A percentile compares a stretch with the other conserved stretches of the same genome.
Evolutionary conservation across 257 asterid species (phyloP).

Genomic region (Rhazya stricta): DNA sequence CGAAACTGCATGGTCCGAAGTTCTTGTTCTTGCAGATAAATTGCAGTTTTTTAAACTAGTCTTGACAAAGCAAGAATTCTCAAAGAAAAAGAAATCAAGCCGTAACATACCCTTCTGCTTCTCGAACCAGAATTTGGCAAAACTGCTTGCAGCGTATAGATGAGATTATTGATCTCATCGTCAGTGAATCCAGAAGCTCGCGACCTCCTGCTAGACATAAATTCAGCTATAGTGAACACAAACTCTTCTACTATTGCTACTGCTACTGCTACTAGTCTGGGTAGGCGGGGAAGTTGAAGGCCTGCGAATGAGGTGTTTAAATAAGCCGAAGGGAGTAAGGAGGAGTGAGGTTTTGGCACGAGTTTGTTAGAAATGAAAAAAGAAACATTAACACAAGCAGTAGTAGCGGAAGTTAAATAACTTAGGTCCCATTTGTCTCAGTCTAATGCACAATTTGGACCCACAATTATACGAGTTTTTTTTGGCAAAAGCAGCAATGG

Average conservation of each 20-base stretch:
- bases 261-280: background rate
- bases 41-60: background rate
- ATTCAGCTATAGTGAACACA: background rate
- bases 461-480: conserved; percentile 26
- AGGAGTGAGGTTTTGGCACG: conserved; percentile 9
- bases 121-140: conserved; percentile 47
- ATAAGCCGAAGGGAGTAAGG: conserved; percentile 22
- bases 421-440: conserved; percentile 30
- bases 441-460: conserved; percentile 23
- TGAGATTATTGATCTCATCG: conserved; percentile 53
- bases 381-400: conserved; percentile 16
- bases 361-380: conserved; percentile 20
- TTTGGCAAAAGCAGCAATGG: conserved; percentile 13
- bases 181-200: conserved; percentile 33
- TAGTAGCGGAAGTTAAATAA: conserved; percentile 20
- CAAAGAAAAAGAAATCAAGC: background rate
- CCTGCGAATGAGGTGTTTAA: conserved; percentile 27
- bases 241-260: background rate
- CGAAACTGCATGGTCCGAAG: no score
- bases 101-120: conserved; percentile 40
- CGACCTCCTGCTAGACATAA: conserved; percentile 48
- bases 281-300: conserved; percentile 22
- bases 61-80: background rate
- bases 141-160: conserved; percentile 46
- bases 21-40: background rate